Conservation (phyloP, 2,329 filamentous ascomycete genomes). For the Aspergillus sp. region DNA sequence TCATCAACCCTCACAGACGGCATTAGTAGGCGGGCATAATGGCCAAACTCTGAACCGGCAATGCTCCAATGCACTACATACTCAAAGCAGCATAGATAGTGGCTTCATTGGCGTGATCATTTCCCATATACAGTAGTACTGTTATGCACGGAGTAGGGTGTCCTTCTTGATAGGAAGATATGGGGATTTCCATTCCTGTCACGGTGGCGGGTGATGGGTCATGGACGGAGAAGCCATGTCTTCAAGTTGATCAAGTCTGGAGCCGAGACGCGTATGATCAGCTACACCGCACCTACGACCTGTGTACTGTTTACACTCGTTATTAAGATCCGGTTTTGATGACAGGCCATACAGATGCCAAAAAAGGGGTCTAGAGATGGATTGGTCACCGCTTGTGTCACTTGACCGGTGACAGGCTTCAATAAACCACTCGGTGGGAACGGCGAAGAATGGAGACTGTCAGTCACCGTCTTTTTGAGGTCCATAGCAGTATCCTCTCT, state of each 20-base stretch:
- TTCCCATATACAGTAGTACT: neutral
- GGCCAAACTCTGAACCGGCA: neutral
- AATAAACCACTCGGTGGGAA: neutral
- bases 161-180: neutral
- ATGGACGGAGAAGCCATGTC: conserved; percentile 1
- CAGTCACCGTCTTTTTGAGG: conserved; percentile 1
- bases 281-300: neutral
- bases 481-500: neutral
- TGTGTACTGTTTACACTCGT: neutral
- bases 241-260: neutral
- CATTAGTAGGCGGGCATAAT: neutral
- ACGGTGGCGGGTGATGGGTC: conserved; percentile 2
- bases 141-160: neutral
- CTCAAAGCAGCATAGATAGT: neutral
- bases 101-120: neutral
- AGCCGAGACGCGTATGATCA: conserved; percentile 2
- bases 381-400: conserved; percentile 3
- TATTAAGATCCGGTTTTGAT: conserved; percentile 3
- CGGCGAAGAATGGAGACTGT: neutral
- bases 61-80: neutral
- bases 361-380: conserved; percentile 1
- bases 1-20: neutral
- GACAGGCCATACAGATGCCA: conserved; percentile 3
- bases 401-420: conserved; percentile 1
- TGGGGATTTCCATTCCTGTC: neutral